These are phyloP conservation scores for Leccinum subgranulosum DNA, from an alignment of 768 basidiomycete species.

Conservation along the genomic window DNA sequence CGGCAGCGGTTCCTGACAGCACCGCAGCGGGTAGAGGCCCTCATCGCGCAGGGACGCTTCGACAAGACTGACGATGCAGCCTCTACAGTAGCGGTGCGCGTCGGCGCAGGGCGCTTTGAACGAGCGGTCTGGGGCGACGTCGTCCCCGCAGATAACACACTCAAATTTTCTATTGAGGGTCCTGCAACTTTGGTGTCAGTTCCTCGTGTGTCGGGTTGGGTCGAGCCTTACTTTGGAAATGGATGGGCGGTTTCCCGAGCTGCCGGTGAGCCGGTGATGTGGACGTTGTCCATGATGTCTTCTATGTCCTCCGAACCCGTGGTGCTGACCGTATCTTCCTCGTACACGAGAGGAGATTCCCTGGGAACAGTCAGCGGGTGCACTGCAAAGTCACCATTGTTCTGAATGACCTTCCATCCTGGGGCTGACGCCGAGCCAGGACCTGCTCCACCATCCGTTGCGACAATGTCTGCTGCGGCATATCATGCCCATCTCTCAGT, in stretches of 20 bases:
- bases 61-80: conserved; percentile 43
- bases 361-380: conserved; percentile 9
- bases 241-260: background rate
- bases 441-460: conserved; percentile 13
- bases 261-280: background rate
- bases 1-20: conserved; percentile 42
- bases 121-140: conserved; percentile 14
- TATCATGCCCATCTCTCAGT: conserved; percentile 27
- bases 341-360: background rate
- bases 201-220: background rate
- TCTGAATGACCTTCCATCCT: conserved; percentile 2
- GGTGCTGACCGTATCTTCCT: background rate
- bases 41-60: conserved; percentile 46
- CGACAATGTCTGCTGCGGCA: conserved; percentile 16
- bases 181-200: conserved; percentile 7
- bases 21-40: conserved; percentile 49
- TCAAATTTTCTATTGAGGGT: background rate
- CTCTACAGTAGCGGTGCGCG: conserved; percentile 42
- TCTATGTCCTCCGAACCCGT: background rate
- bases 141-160: conserved; percentile 45
- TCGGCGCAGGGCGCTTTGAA: conserved; percentile 40
- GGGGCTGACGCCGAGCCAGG: background rate
- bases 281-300: conserved; percentile 1
- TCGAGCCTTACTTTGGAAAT: conserved; percentile 2
- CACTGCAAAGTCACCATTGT: background rate